These are phyloP conservation scores for Prunus persica DNA, from an alignment of 306 rosid genomes.

Conservation along the genomic window Prunus_persica_NCBIv2 NC_034009.1:42586001-42586500, in stretches of 20 bases:
- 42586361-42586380: not conserved
- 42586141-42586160: constrained; percentile 63
- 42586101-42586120: constrained; percentile 29
- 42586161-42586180: constrained; percentile 67
- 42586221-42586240: constrained; percentile 26
- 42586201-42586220: constrained; percentile 34
- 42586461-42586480: not conserved
- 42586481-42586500: not conserved
- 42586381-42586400: not conserved
- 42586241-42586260: constrained; percentile 16
- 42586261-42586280: constrained; percentile 15
- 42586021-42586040: constrained; percentile 5
- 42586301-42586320: not conserved
- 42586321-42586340: not conserved
- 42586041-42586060: constrained; percentile 51
- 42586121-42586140: constrained; percentile 37
- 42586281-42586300: not conserved
- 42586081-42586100: constrained; percentile 36
- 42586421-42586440: not conserved
- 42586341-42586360: not conserved
- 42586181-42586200: constrained; percentile 71
- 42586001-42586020: not conserved
- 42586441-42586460: not conserved
- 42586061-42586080: constrained; percentile 30
- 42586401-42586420: not conserved